Base-by-base conservation (phyloP, 305 asterid species). In the Solanum chacoense region DNA sequence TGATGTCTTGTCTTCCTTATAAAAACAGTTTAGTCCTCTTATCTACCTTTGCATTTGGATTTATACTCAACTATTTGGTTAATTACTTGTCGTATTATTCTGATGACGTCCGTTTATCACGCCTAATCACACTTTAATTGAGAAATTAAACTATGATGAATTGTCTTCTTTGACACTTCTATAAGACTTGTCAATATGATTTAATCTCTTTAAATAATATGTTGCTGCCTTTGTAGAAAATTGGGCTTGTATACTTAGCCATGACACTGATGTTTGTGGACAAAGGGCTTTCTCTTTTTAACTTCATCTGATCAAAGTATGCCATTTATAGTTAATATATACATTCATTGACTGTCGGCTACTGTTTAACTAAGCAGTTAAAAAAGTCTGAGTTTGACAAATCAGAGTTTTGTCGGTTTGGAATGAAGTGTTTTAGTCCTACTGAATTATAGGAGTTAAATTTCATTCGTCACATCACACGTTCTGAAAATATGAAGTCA, bases 181-280 rank as follows among this genome's bases (percentile, higher is more conserved):
- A 22, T 12, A 22, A 13, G 28, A 69, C 63, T 88, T 22, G 74
- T 37, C 29, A 50, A 38, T 22, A 24, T 50, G 40, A 3, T 84
- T 24, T 29, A 3, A 32, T 34, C 31, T 34, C 24, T 71, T 35
- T 6, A 24, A 37, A 79, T 24, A 37, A 31, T 65, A 35, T 42
- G 36, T 50, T 75, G 69, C 45, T 78, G 89, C 65, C 85, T 89
- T 42, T 42, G 67, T 40, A 67, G 76, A 86, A 89, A 11, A 85
- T 80, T 10, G 24, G 85, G 50, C 8, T 38, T 71, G 55, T 59
- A 18, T 55, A 45, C 18, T 85, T 31, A 1, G 37, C 55, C 74
- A 65, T 79, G 50, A 40, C 69, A 71, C 67, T 67, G 42, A 13
- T 32, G 79, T 35, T 73, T 28, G 36, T 85, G 72, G 65, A 32